Evolutionary conservation across 2,329 filamentous ascomycete species (phyloP).

Genomic region (Geosmithia putterillii): DNA sequence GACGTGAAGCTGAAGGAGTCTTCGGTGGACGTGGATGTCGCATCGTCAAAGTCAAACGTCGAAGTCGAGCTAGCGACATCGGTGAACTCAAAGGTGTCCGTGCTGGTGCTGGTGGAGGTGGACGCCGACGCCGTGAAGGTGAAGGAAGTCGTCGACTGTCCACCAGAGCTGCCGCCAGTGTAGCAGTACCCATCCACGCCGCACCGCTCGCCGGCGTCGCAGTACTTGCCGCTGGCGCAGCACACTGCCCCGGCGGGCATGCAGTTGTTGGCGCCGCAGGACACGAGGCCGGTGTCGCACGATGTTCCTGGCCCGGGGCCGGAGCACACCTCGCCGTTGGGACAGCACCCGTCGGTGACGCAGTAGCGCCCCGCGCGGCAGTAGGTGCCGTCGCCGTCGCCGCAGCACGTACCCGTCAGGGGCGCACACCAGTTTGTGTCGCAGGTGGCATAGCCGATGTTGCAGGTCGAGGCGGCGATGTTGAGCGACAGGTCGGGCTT

Average conservation of each 20-base stretch:
- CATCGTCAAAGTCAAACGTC: too few relatives aligned
- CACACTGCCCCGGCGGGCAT: slow-evolving; percentile 17
- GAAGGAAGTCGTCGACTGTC: background rate
- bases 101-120: background rate
- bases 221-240: slow-evolving; percentile 14
- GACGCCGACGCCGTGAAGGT: background rate
- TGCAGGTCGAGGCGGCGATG: slow-evolving; percentile 8
- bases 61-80: too few relatives aligned
- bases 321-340: slow-evolving; percentile 11
- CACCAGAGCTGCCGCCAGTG: background rate
- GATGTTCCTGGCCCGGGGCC: background rate
- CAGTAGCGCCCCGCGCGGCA: slow-evolving; percentile 18
- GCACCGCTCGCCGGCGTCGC: slow-evolving; percentile 16
- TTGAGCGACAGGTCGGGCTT: slow-evolving; percentile 9
- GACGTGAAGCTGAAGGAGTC: too few relatives aligned
- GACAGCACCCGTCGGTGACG: slow-evolving; percentile 16
- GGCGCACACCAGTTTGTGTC: slow-evolving; percentile 16
- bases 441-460: slow-evolving; percentile 10
- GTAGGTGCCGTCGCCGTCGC: slow-evolving; percentile 12
- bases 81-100: too few relatives aligned
- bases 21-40: too few relatives aligned
- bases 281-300: background rate
- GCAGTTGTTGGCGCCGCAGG: slow-evolving; percentile 8
- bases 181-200: slow-evolving; percentile 10
- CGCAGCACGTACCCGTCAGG: slow-evolving; percentile 15